phyloP scores from a whole-genome alignment of 805 yeast genomes.

The Candida ipomoeae region DNA sequence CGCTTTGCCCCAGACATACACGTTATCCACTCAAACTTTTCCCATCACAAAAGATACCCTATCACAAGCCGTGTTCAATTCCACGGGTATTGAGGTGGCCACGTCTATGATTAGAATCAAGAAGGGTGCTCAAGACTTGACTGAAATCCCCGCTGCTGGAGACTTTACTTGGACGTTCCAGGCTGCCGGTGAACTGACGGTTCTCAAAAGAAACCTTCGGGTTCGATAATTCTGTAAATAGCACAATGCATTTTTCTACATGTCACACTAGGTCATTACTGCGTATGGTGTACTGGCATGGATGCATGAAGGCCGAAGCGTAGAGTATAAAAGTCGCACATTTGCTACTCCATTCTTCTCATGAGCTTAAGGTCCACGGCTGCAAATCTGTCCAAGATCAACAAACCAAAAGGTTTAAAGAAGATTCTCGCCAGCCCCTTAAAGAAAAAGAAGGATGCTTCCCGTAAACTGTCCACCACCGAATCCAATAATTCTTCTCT shows the following conservation, averaged over 20 bases:
- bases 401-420: slow-evolving; percentile 19
- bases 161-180: slow-evolving; percentile 25
- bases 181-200: slow-evolving; percentile 24
- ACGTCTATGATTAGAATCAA: slow-evolving; percentile 20
- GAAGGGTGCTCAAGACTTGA: slow-evolving; percentile 8
- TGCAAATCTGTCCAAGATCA: slow-evolving; percentile 35
- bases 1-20: slow-evolving; percentile 25
- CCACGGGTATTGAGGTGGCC: slow-evolving; percentile 33
- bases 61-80: slow-evolving; percentile 22
- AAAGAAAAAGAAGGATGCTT: slow-evolving; percentile 16
- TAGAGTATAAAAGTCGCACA: slow-evolving; percentile 1
- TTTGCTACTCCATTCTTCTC: background rate
- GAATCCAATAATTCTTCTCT: background rate
- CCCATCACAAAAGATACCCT: slow-evolving; percentile 29
- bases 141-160: slow-evolving; percentile 24
- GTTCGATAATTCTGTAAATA: slow-evolving; percentile 17
- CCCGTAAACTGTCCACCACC: background rate
- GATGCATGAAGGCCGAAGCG: background rate
- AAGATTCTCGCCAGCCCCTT: slow-evolving; percentile 25
- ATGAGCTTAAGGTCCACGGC: slow-evolving; percentile 33
- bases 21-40: slow-evolving; percentile 15
- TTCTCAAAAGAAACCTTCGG: slow-evolving; percentile 16
- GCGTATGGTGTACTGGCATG: background rate
- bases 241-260: background rate
- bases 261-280: background rate